Conservation (phyloP, 2,329 filamentous ascomycete genomes). For the Colletotrichum ledebouriae region DNA sequence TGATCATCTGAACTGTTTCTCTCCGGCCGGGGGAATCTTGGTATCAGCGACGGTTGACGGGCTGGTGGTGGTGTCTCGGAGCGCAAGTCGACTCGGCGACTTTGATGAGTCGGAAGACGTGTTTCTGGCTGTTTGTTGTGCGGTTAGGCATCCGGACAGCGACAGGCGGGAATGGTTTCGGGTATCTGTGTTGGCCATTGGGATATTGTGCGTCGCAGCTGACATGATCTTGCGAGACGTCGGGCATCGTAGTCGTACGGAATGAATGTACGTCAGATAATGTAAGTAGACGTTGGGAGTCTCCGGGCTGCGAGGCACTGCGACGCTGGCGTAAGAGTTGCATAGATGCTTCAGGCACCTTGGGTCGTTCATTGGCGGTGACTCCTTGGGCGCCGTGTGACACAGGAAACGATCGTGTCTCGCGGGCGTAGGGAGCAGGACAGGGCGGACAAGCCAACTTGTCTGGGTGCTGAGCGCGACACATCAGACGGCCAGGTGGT, state of each 20-base stretch:
- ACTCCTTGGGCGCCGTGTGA: conserved; percentile 25
- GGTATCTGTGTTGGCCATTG: conserved; percentile 2
- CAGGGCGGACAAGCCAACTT: conserved; percentile 1
- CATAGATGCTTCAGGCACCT: conserved; percentile 24
- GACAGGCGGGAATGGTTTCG: neutral
- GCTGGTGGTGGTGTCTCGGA: conserved; percentile 1
- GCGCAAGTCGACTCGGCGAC: conserved; percentile 5
- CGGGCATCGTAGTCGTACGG: conserved; percentile 20
- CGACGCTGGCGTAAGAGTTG: neutral
- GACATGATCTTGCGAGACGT: conserved; percentile 8
- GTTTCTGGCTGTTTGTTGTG: neutral
- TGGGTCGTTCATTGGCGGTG: conserved; percentile 28
- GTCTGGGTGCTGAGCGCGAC: conserved; percentile 3
- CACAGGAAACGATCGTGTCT: neutral
- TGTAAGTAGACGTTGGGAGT: neutral
- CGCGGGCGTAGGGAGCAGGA: neutral
- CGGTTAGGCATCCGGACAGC: neutral
- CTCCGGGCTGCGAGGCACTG: conserved; percentile 12
- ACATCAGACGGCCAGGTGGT: conserved; percentile 10
- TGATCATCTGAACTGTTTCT: conserved; percentile 30
- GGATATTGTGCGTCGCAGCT: conserved; percentile 20
- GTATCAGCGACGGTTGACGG: neutral
- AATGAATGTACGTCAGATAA: conserved; percentile 1
- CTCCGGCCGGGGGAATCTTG: neutral
- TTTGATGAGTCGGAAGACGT: no score